Evolutionary conservation across 2,329 filamentous ascomycete genomes (phyloP), one percentile per base, ranked within the genome.

Genomic region (Daldinia sp.): DNA sequence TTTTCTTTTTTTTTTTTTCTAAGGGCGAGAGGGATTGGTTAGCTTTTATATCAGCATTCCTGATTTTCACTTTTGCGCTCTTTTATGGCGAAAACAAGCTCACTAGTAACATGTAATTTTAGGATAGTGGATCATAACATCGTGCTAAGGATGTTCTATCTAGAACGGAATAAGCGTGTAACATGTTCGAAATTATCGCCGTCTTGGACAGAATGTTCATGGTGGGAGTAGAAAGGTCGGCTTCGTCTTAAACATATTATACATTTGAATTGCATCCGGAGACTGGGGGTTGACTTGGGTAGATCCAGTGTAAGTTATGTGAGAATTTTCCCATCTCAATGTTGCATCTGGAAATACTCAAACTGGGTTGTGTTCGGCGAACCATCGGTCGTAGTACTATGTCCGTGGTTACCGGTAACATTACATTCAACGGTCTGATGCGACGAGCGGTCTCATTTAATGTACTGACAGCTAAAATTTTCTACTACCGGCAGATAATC

Each of bases 371-470:
- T 5, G 20, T 56, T 41, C 33, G 10, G 26, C 26, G n/a, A 10
- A 39, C 12, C 48, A 30, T 67, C 67, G 67, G 63, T 30, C 48
- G 54, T 63, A 67, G 63, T 69, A 69, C 59, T 69, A 69, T 48
- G 42, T n/a, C 67, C 67, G 67, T 61, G 39, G 42, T 53, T 48
- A 44, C 44, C 18, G 55, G 28, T 28, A 50, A 55, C 54, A 56
- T 58, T 69, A 50, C 53, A 57, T 57, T 55, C 23, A 6, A 48
- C 41, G 30, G 42, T 48, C 39, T 57, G 61, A 28, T 28, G 41
- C 23, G 28, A 39, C 20, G 28, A 58, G 44, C 28, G 26, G 55
- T 30, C 30, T 15, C 39, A 39, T 54, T 37, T 39, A 4, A 37
- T 35, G 28, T 12, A 44, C 26, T n/a, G 6, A 6, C 12, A 30